Conservation (phyloP, 176 grass and related monocot species). For the Zea luxurians region DNA sequence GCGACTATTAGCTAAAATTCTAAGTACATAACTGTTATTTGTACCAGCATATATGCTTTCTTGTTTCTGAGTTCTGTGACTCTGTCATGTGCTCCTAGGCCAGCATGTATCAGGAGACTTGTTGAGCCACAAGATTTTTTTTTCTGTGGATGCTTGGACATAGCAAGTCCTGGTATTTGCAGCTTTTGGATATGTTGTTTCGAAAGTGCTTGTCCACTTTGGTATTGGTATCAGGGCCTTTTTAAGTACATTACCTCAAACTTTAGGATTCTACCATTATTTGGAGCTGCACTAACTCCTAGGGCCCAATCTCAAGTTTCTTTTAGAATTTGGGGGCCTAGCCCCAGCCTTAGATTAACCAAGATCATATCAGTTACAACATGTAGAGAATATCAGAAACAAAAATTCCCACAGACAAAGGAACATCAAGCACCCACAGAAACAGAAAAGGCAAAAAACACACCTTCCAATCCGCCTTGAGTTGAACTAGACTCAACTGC, state of each 20-base stretch:
- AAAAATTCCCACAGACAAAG: no score
- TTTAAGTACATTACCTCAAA: neutral
- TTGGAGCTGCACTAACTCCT: neutral
- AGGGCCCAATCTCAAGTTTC: neutral
- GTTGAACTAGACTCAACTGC: no score
- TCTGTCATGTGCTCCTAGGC: neutral
- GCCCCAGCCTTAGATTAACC: no score
- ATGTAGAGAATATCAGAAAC: no score
- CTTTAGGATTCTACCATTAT: neutral
- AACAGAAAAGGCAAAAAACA: no score
- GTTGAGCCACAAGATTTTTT: neutral
- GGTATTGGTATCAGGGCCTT: neutral
- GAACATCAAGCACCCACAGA: no score
- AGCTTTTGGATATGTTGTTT: neutral
- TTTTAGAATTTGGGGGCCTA: no score
- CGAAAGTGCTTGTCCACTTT: neutral
- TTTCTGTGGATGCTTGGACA: neutral
- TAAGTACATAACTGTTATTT: constrained; percentile 4
- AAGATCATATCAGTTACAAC: no score
- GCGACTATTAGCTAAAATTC: constrained; percentile 10
- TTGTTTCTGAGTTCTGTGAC: neutral
- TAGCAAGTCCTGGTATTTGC: neutral
- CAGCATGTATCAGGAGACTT: neutral
- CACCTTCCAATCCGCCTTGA: no score
- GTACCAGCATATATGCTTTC: neutral